phyloP scores from a whole-genome alignment of 116 monocot species.

The Iris pallida region DNA sequence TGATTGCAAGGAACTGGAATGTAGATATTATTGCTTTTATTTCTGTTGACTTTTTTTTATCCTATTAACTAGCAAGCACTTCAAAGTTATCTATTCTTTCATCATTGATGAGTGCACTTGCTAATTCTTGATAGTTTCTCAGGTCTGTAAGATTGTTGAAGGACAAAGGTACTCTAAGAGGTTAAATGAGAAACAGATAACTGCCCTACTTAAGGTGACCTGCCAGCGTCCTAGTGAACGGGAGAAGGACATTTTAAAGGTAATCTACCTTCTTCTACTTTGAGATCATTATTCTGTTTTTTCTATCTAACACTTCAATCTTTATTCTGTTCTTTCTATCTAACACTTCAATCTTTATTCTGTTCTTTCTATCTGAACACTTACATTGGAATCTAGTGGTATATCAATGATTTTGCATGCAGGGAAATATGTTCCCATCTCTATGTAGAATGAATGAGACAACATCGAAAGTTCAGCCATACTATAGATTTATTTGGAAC shows the following conservation, averaged over 20 bases:
- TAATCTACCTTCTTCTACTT: constrained; percentile 2
- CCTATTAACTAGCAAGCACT: background rate
- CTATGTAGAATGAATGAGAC: no score
- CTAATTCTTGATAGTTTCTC: background rate
- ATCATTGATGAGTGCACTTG: background rate
- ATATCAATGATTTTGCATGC: no score
- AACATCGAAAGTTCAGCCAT: no score
- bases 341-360: no score
- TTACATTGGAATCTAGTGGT: no score
- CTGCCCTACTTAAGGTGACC: constrained; percentile 40
- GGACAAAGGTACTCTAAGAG: constrained; percentile 61
- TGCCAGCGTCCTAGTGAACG: constrained; percentile 56
- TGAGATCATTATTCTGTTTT: background rate
- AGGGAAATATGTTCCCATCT: no score
- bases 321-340: no score
- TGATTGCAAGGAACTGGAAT: background rate
- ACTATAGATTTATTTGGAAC: no score
- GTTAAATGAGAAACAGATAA: constrained; percentile 68
- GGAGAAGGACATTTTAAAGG: constrained; percentile 55
- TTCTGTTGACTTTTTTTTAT: background rate
- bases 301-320: background rate
- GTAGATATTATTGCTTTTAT: background rate
- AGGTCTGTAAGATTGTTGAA: constrained; percentile 61
- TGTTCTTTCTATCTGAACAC: no score
- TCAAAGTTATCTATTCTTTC: background rate